Evolutionary conservation across 2,329 filamentous ascomycete species (phyloP), one percentile per base, ranked within the genome.

Genomic region (Xylaria multiplex): DNA sequence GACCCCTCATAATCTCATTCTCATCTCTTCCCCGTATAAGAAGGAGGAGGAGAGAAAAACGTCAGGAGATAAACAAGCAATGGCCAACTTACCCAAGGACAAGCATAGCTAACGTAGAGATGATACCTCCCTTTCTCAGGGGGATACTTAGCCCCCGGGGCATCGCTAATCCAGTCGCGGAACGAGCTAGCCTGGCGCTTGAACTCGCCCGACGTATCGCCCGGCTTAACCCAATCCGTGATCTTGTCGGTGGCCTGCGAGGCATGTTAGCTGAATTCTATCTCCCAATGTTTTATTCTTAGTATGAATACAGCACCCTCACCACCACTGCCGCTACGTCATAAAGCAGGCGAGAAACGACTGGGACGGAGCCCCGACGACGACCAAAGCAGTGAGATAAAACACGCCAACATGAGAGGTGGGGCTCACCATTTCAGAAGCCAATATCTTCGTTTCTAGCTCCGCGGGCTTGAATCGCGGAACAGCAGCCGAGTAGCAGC

Each of bases 51-150:
- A 35, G 27, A 19, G 8, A 22, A 9, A 19, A 24, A 3, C 30
- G n/a, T 19, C 46, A 9, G 16, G 48, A 49, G 30, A 37, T 14
- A 45, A 13, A 13, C 27, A 13, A 37, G n/a, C 54, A 13, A 49
- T 35, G 19, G 42, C 43, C 22, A 50, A 32, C 80, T 59, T 72
- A 84, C 90, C 94, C 94, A 97, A 3, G 94, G 94, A 79, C 94
- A 97, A 6, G 94, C 94, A 80, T 97, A 97, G 74, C 91, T 95
- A 71, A 97, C 91, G 77, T 95, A 99, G 73, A 99, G 88, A 81
- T 99, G 96, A 79, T 99, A 99, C 62, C 96, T 87, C 59, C 87
- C 93, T 81, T 92, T 93, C 81, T 98, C 95, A 0, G 93, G 87
- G 5, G 93, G 91, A 73, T 93, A 97, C 78, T 90, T 81, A 5